Percentiles rank a stretch among this genome's conserved stretches.
Conservation (phyloP, 2,329 filamentous ascomycete species). For the Diaporthe citri region DNA sequence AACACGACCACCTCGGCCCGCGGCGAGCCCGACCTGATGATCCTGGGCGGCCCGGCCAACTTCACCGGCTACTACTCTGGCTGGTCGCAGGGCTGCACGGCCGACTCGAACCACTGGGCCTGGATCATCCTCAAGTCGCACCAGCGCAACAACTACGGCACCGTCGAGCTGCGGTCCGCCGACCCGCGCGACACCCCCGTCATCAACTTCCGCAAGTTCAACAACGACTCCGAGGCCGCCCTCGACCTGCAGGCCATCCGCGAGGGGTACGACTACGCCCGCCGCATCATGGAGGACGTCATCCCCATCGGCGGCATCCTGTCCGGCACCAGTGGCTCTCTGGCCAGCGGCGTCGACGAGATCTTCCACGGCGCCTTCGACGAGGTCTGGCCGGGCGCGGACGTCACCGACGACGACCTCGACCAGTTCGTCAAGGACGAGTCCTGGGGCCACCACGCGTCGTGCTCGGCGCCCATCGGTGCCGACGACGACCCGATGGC, state of each 20-base stretch:
- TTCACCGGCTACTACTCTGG: slow-evolving; percentile 40
- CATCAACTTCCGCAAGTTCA: slow-evolving; percentile 69
- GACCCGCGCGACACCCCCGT: slow-evolving; percentile 43
- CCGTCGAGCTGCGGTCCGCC: slow-evolving; percentile 41
- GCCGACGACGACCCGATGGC: slow-evolving; percentile 25
- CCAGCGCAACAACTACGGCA: slow-evolving; percentile 44
- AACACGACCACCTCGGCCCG: slow-evolving; percentile 48
- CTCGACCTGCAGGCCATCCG: slow-evolving; percentile 63
- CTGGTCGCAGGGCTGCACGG: slow-evolving; percentile 41
- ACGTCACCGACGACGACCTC: slow-evolving; percentile 14
- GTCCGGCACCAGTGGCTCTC: not conserved
- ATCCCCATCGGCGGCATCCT: slow-evolving; percentile 21
- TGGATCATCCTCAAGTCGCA: slow-evolving; percentile 44
- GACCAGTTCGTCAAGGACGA: slow-evolving; percentile 30
- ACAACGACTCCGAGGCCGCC: slow-evolving; percentile 23
- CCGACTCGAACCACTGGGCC: slow-evolving; percentile 40
- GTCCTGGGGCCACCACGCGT: slow-evolving; percentile 32
- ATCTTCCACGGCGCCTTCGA: slow-evolving; percentile 27
- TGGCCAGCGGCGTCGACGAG: slow-evolving; percentile 20
- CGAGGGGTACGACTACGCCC: slow-evolving; percentile 27
- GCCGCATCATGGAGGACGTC: slow-evolving; percentile 27
- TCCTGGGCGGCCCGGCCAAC: slow-evolving; percentile 49
- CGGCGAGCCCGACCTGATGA: slow-evolving; percentile 60
- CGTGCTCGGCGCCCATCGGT: slow-evolving; percentile 25
- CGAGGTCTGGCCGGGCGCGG: slow-evolving; percentile 19